These are phyloP conservation scores for Usnea hakonensis DNA, from an alignment of 495 filamentous ascomycete genomes.

Conservation along the genomic window DNA sequence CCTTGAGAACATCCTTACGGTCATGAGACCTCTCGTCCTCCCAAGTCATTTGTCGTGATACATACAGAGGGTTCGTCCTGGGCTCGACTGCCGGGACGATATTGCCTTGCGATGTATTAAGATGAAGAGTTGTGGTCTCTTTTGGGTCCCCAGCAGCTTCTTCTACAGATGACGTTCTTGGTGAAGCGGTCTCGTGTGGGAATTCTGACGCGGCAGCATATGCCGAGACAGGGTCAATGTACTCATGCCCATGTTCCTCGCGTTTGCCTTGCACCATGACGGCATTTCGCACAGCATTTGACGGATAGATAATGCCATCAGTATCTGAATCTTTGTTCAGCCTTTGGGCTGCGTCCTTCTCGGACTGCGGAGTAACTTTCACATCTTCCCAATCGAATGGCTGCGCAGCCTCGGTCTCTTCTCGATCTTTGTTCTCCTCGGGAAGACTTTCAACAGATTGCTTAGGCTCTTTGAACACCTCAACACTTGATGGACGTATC, in stretches of 20 bases:
- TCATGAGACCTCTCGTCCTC: slow-evolving; percentile 1
- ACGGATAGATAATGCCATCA: background rate
- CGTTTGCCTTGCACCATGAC: background rate
- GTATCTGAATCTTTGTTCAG: background rate
- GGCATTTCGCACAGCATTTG: background rate
- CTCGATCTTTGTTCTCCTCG: slow-evolving; percentile 40
- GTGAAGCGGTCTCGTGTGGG: background rate
- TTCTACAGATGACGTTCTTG: background rate
- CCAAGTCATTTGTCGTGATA: background rate
- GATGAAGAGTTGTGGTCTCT: background rate
- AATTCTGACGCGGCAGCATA: background rate
- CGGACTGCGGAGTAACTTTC: slow-evolving; percentile 8
- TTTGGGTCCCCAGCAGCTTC: background rate
- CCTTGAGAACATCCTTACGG: background rate
- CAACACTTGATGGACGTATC: slow-evolving; percentile 1
- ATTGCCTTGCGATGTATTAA: background rate
- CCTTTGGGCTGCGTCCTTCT: slow-evolving; percentile 12
- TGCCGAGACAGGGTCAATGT: background rate
- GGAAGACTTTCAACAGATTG: slow-evolving; percentile 25
- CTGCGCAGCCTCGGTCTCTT: slow-evolving; percentile 37
- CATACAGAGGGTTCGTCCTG: background rate
- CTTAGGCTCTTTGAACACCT: slow-evolving; percentile 20
- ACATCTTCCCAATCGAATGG: slow-evolving; percentile 29
- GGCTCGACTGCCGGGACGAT: background rate
- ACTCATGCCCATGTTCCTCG: background rate